Evolutionary conservation across 495 filamentous ascomycete genomes (phyloP).

Genomic region (Bryoglossum gracile): DNA sequence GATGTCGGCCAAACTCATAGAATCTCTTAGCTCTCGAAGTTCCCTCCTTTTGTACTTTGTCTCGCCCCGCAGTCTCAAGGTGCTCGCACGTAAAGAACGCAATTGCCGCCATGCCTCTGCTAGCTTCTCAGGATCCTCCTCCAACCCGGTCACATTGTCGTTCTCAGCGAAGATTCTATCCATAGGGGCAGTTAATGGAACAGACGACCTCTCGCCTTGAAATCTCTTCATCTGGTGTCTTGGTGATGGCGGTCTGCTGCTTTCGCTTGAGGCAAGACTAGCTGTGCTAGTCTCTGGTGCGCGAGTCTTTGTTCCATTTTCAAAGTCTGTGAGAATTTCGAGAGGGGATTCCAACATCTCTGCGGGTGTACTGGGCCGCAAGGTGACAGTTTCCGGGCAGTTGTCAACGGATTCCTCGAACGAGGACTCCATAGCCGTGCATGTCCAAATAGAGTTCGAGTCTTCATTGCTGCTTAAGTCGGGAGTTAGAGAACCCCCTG

Average conservation of each 20-base stretch:
- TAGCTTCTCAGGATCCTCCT: background rate
- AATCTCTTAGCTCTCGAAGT: background rate
- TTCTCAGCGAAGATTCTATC: conserved; percentile 5
- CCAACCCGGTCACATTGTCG: background rate
- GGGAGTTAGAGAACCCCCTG: too few species aligned
- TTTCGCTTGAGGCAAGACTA: background rate
- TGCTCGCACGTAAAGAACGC: conserved; percentile 1
- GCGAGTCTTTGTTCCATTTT: too few species aligned
- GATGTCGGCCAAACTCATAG: conserved; percentile 6
- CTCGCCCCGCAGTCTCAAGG: background rate
- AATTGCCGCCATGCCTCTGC: conserved; percentile 2
- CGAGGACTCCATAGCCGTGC: too few species aligned
- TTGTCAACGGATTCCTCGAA: too few species aligned
- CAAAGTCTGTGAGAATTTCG: too few species aligned
- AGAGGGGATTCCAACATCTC: too few species aligned
- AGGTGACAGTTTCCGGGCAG: too few species aligned
- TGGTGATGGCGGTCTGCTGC: conserved; percentile 4
- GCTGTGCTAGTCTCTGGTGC: too few species aligned
- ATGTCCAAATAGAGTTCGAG: too few species aligned
- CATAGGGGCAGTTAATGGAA: conserved; percentile 2
- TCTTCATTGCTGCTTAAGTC: too few species aligned
- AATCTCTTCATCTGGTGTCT: conserved; percentile 1
- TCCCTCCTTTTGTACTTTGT: conserved; percentile 4
- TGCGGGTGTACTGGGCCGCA: too few species aligned
- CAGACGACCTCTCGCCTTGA: background rate